These are phyloP conservation scores for Fusarium poae DNA, from an alignment of 2,329 filamentous ascomycete genomes.

Conservation along the genomic window DNA sequence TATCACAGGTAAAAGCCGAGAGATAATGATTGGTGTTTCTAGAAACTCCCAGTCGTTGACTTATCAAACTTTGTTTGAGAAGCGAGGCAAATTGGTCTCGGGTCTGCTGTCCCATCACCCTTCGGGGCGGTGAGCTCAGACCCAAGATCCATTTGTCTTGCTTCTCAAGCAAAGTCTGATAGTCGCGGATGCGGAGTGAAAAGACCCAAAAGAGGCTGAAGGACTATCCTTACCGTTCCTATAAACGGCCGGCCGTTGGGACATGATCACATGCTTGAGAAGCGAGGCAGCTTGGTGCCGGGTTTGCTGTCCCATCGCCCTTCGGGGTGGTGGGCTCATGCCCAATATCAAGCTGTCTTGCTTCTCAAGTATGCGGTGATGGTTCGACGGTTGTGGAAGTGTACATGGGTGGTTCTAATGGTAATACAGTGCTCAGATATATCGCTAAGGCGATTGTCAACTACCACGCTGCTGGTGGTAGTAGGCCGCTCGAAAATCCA, in stretches of 20 bases:
- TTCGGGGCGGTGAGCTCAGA: no score
- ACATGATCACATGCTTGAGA: no score
- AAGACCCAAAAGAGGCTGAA: no score
- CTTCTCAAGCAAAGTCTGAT: not conserved
- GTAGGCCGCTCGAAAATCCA: not conserved
- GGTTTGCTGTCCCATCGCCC: no score
- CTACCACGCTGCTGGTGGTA: not conserved
- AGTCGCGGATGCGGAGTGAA: no score
- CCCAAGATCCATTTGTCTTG: not conserved
- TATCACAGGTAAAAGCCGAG: not conserved
- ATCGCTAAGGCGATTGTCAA: slow-evolving; percentile 1
- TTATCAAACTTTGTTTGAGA: not conserved
- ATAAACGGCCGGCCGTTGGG: no score
- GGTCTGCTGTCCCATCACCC: no score
- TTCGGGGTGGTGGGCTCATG: no score
- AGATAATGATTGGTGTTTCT: no score
- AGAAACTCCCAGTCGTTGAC: not conserved
- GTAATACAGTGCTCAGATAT: not conserved
- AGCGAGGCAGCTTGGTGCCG: no score
- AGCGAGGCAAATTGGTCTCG: not conserved
- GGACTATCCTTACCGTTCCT: no score
- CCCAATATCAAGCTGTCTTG: not conserved
- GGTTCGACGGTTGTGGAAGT: not conserved
- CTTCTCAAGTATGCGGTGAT: not conserved
- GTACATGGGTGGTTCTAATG: not conserved